A percentile compares a stretch with the other conserved stretches of the same genome.
phyloP scores from a whole-genome alignment of 768 basidiomycete species.

The Suillus hirtellus region DNA sequence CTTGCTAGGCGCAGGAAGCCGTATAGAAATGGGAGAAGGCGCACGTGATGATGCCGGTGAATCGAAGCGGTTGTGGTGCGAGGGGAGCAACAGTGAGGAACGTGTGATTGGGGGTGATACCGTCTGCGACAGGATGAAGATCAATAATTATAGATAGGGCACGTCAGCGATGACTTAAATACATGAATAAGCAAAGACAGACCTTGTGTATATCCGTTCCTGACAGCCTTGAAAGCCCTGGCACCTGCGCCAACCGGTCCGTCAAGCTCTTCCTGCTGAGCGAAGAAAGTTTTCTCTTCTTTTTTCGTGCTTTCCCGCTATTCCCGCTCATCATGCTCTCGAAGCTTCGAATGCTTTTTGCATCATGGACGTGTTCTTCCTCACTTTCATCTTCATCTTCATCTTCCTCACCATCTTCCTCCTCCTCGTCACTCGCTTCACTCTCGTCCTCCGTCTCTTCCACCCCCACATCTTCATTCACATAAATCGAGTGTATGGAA shows the following conservation, averaged over 20 bases:
- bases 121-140: conserved; percentile 17
- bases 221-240: conserved; percentile 51
- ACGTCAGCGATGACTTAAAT: background rate
- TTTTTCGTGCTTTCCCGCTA: conserved; percentile 24
- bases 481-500: conserved; percentile 40
- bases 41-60: conserved; percentile 41
- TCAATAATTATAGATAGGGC: background rate
- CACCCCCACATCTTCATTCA: conserved; percentile 9
- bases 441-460: conserved; percentile 28
- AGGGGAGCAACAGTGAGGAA: conserved; percentile 38
- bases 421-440: conserved; percentile 27
- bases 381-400: conserved; percentile 42
- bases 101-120: conserved; percentile 39
- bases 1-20: conserved; percentile 60
- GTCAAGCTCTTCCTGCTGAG: conserved; percentile 67
- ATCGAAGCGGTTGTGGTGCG: conserved; percentile 30
- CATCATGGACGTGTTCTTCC: conserved; percentile 46
- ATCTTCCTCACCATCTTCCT: conserved; percentile 37
- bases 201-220: conserved; percentile 37
- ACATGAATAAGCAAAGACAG: conserved; percentile 6
- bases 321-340: conserved; percentile 76
- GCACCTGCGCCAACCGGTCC: conserved; percentile 80
- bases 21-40: conserved; percentile 40
- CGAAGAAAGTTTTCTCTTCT: conserved; percentile 17
- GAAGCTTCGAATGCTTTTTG: conserved; percentile 82